Evolutionary conservation across 768 basidiomycete species (phyloP).

Genomic region (Boletus pseudo-olivaceus): DNA sequence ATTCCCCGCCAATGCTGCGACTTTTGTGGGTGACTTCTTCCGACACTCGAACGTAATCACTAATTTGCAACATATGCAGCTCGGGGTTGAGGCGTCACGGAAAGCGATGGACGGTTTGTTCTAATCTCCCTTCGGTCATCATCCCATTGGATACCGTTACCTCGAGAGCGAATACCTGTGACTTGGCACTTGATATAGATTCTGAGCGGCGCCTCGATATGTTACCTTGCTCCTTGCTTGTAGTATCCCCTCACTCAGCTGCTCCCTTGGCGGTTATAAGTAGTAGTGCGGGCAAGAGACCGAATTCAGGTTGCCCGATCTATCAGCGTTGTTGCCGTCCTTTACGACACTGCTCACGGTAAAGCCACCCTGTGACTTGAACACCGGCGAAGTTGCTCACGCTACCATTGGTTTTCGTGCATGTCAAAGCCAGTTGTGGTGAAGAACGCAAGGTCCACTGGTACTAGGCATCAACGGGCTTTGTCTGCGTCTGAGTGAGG

Average conservation of each 20-base stretch:
- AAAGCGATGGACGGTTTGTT: slow-evolving; percentile 74
- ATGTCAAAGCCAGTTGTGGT: slow-evolving; percentile 19
- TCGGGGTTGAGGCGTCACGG: slow-evolving; percentile 90
- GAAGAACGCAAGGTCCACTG: slow-evolving; percentile 13
- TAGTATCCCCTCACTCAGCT: slow-evolving; percentile 8
- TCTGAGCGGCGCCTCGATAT: slow-evolving; percentile 5
- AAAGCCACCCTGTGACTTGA: background rate
- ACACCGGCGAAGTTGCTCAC: slow-evolving; percentile 5
- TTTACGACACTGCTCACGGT: slow-evolving; percentile 14
- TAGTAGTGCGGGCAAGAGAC: no score
- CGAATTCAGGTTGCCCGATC: background rate
- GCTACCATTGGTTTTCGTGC: background rate
- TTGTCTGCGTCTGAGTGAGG: slow-evolving; percentile 49
- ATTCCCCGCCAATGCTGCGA: slow-evolving; percentile 96
- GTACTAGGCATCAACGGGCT: slow-evolving; percentile 28
- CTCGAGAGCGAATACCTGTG: slow-evolving; percentile 4
- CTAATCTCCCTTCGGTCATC: slow-evolving; percentile 18
- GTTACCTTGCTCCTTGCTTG: background rate
- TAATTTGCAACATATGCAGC: slow-evolving; percentile 38
- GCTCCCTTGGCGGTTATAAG: background rate
- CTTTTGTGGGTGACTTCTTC: slow-evolving; percentile 60
- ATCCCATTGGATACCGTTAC: background rate
- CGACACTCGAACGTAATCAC: background rate
- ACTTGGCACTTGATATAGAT: slow-evolving; percentile 5
- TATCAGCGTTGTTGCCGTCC: slow-evolving; percentile 1